Base-by-base conservation (phyloP, 2,329 filamentous ascomycete genomes). In the Clathrospora elynae region DNA sequence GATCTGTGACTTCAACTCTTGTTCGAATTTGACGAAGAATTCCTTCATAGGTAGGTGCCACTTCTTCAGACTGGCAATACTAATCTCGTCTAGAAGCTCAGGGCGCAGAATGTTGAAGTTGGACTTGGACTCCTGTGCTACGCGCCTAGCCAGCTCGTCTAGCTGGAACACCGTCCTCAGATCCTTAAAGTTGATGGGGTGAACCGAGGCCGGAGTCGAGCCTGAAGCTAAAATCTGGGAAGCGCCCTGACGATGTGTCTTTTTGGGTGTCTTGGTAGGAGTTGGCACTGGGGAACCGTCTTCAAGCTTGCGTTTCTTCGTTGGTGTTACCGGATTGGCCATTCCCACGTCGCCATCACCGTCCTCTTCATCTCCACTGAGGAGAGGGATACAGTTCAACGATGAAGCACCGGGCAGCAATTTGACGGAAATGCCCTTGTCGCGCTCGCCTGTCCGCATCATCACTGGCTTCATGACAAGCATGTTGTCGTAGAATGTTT, bases 241-340 rank as follows among this genome's bases (percentile, higher is more conserved):
- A 2, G 11, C 9, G 14, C 24, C 18, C 2, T 10, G 36, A 9
- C 20, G n/a, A n/a, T n/a, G n/a, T n/a, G n/a, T n/a, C 18, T 6
- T 32, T 6, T 6, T 14, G 3, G 40, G 35, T 1, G 36, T 51
- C 6, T 44, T 49, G 1, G 16, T 31, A 1, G 46, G 45, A 0
- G 46, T 45, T 0, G 41, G 23, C 1, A 11, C 35, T 18, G 49
- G 43, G 1, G 49, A 44, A 0, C 30, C 34, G 0, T 55, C 55
- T 3, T 57, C 56, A 0, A 58, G 5, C 35, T 68, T 72, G 0
- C 61, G 53, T 40, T 65, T 68, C 45, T 73, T 74, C 0, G 53
- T 56, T 24, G 55, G 63, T 1, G 51, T 59, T 5, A 54, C 49
- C 6, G 45, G 46, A 5, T 33, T 20, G 3, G 17, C 11, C 18